Percentiles rank a stretch among this genome's conserved stretches.
Conservation (phyloP, 306 rosid species). For the Gastrolobium bilobum region DNA sequence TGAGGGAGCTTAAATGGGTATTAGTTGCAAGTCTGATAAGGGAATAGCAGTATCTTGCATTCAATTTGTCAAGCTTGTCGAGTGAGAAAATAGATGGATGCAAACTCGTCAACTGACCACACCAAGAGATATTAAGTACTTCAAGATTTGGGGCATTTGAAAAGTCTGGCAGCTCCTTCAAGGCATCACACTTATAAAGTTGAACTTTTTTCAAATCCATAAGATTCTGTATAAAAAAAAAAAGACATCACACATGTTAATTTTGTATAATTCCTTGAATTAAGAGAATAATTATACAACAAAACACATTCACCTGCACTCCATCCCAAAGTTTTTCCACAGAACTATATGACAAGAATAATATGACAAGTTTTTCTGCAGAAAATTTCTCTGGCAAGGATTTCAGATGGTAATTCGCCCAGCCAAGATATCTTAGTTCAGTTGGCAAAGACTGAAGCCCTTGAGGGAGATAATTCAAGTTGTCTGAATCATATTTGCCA, state of each 20-base stretch:
- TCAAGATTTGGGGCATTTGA: background rate
- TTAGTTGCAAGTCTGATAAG: background rate
- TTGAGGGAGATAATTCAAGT: background rate
- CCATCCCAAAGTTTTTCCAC: no score
- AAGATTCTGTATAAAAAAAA: background rate
- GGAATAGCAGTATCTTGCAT: background rate
- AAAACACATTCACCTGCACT: background rate
- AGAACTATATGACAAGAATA: rapidly evolving
- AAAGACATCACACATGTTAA: no score
- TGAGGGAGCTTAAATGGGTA: background rate
- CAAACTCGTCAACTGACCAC: background rate
- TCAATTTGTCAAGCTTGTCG: background rate
- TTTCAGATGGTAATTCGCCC: background rate
- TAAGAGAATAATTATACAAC: no score
- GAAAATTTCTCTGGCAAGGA: conserved; percentile 15
- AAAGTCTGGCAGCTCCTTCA: no score
- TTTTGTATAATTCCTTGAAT: no score
- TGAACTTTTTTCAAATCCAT: background rate
- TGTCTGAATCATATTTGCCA: no score
- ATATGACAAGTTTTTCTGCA: no score
- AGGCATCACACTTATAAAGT: background rate
- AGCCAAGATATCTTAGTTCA: background rate
- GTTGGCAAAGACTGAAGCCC: background rate
- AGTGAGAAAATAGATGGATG: conserved; percentile 1
- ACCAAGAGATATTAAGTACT: background rate